phyloP scores from a whole-genome alignment of 441 rosid genomes.

The Pelargonium cotyledonis region DNA sequence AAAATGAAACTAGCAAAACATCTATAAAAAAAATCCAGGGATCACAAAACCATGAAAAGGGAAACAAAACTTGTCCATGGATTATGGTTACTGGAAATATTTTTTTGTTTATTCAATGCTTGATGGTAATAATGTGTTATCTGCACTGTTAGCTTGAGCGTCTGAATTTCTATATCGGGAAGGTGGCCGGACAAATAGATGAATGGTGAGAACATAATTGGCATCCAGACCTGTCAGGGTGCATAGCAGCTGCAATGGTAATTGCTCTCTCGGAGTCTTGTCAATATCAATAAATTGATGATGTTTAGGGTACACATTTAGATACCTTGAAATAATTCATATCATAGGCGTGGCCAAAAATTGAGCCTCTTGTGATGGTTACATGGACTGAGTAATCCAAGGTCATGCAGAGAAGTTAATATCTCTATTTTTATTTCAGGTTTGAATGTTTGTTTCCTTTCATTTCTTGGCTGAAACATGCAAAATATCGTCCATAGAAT shows the following conservation, averaged over 20 bases:
- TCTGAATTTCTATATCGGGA: not conserved
- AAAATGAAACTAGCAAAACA: not conserved
- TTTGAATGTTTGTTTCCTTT: not conserved
- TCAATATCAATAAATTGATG: not conserved
- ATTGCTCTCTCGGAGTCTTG: not conserved
- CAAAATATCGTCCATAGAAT: not conserved
- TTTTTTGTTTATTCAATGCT: too few relatives aligned
- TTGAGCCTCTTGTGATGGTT: not conserved
- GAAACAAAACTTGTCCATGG: not conserved
- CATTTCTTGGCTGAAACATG: not conserved
- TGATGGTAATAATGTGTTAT: not conserved
- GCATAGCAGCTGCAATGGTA: not conserved
- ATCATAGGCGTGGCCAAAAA: constrained; percentile 5
- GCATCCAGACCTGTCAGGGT: not conserved
- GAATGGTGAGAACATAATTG: not conserved
- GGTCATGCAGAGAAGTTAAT: not conserved
- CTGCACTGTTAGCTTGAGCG: not conserved
- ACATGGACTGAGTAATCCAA: not conserved
- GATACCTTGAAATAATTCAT: constrained; percentile 3
- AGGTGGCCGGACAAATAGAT: not conserved
- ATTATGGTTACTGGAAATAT: not conserved
- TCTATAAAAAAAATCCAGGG: not conserved
- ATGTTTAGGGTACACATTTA: not conserved
- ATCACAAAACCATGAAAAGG: not conserved
- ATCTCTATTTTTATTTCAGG: not conserved